phyloP scores from a whole-genome alignment of 176 grass and related monocot species.

The Pharus latifolius region DNA sequence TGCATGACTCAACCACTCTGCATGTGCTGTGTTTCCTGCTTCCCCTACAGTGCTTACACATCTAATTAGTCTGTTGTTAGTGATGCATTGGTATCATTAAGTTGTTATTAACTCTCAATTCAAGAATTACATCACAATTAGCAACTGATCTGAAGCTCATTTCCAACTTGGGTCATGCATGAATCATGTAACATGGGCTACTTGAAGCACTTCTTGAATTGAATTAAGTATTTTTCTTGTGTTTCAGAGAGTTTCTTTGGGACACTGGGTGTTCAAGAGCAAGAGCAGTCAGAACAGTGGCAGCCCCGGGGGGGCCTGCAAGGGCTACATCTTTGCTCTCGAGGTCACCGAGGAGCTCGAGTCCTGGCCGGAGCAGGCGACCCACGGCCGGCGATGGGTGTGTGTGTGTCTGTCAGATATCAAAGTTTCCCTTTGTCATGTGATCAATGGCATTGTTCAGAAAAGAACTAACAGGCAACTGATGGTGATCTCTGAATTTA shows the following conservation, averaged over 20 bases:
- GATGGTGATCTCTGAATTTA: constrained; percentile 12
- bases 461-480: background rate
- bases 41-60: constrained; percentile 14
- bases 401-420: background rate
- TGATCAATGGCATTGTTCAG: background rate
- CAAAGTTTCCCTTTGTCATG: background rate
- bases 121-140: background rate
- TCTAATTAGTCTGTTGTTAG: constrained; percentile 4
- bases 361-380: constrained; percentile 58
- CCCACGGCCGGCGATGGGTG: constrained; percentile 58
- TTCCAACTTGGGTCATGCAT: background rate
- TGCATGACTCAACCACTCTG: constrained; percentile 38
- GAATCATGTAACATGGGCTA: background rate
- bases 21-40: constrained; percentile 61
- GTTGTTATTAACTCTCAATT: background rate
- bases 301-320: constrained; percentile 49
- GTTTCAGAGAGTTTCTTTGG: constrained; percentile 43
- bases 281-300: constrained; percentile 64
- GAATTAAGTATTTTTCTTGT: background rate
- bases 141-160: background rate
- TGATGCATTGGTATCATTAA: constrained; percentile 5
- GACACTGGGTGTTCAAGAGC: constrained; percentile 82
- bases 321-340: constrained; percentile 74
- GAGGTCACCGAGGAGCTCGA: constrained; percentile 77
- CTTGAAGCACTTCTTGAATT: background rate